Base-by-base conservation (phyloP, 441 rosid genomes). In the Populus hybrid region DNA sequence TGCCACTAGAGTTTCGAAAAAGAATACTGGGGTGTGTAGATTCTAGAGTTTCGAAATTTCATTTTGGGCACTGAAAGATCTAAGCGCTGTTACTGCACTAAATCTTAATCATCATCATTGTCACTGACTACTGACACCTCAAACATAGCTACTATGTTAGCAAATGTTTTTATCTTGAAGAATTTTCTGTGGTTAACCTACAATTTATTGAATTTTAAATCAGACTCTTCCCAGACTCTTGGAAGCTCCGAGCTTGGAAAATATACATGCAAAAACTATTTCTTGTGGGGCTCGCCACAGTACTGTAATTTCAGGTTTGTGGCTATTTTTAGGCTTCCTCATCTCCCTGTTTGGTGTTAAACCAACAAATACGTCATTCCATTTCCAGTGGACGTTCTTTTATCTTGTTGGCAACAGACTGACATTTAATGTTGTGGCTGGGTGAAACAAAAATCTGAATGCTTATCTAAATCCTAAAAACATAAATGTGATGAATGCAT, bases 211-310 rank as follows among this genome's bases (percentile, higher is more conserved):
- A 76, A 76, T 83, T 80, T 74, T 69, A 5, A 74, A 83, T 69
- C 97, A 96, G 99, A 92, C 89, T 83, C 81, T 88, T 12, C 99
- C 99, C 11, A 91, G 94, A 84, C 83, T 94, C 67, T 79, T 96
- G 89, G 98, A 96, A 32, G 94, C 98, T 84, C 90, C 96, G 26
- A 85, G 90, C 80, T 80, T 94, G 86, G 98, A 93, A 79, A 83
- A 89, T 57, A 74, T 74, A 7, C 85, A 90, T 71, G 90, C 87
- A 32, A 89, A 84, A 83, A 78, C 70, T 5, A 83, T 96, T 69
- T 93, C 98, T 11, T 94, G 98, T 34, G 99, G 99, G 54, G 99
- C 99, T 77, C 98, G 99, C 70, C 98, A 96, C 86, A 90, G 87
- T 20, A 96, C 98, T 26, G 75, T 89, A 40, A 81, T 91, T 11